Evolutionary conservation across 2,329 filamentous ascomycete genomes (phyloP).

Genomic region (Colletotrichum destructivum): DNA sequence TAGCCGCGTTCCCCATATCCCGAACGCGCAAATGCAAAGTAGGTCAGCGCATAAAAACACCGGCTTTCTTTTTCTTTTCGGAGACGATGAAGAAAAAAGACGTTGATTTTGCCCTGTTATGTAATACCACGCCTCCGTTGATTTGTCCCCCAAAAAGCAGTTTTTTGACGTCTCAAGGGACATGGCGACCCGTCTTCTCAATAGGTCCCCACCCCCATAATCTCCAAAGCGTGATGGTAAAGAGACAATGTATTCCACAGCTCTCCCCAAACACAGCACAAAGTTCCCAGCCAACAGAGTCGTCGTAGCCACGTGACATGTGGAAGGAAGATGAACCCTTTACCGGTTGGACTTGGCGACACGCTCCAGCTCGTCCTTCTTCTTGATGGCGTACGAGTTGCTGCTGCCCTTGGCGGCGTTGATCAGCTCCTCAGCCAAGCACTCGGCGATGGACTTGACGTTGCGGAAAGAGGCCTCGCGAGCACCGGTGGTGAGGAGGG

Average conservation of each 20-base stretch:
- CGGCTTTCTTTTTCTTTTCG: slow-evolving; percentile 27
- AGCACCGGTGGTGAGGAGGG: slow-evolving; percentile 98
- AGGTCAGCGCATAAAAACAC: slow-evolving; percentile 34
- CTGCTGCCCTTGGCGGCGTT: slow-evolving; percentile 99
- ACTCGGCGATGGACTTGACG: slow-evolving; percentile 99
- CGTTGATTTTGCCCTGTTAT: slow-evolving; percentile 43
- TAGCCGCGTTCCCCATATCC: slow-evolving; percentile 62
- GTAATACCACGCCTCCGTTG: slow-evolving; percentile 43
- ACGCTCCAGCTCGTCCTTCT: slow-evolving; percentile 99
- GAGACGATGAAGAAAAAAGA: slow-evolving; percentile 35
- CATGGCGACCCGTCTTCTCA: slow-evolving; percentile 24
- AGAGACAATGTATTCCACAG: slow-evolving; percentile 47
- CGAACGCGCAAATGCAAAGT: slow-evolving; percentile 62
- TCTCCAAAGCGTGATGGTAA: slow-evolving; percentile 31
- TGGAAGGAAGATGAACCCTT: slow-evolving; percentile 64
- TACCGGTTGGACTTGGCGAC: slow-evolving; percentile 99
- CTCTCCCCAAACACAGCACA: slow-evolving; percentile 45
- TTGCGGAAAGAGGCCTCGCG: slow-evolving; percentile 99
- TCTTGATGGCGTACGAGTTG: slow-evolving; percentile 99
- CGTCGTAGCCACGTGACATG: slow-evolving; percentile 40
- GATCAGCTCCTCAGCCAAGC: slow-evolving; percentile 99
- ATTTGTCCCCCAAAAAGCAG: slow-evolving; percentile 43
- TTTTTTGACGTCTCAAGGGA: slow-evolving; percentile 36
- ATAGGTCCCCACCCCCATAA: slow-evolving; percentile 13
- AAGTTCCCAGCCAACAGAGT: slow-evolving; percentile 29